phyloP scores from a whole-genome alignment of 352 stramenopile genomes.

The Phytopythium aichiense region DNA sequence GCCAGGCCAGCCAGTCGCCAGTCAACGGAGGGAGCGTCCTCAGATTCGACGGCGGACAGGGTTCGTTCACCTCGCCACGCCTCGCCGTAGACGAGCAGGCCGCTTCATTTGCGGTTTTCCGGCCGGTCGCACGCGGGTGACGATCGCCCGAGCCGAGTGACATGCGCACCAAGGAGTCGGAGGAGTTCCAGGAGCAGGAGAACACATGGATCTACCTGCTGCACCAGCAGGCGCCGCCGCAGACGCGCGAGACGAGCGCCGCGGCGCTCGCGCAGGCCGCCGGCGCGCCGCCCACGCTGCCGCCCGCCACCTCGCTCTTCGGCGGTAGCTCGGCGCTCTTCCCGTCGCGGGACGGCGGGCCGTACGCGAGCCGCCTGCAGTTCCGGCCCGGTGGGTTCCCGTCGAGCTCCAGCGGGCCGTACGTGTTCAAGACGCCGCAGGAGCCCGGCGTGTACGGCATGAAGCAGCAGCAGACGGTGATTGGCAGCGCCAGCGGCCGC shows the following conservation, averaged over 20 bases:
- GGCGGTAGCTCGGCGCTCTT: slow-evolving; percentile 1
- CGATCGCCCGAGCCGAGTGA: background rate
- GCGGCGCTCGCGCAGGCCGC: slow-evolving; percentile 9
- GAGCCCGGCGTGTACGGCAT: background rate
- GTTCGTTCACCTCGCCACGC: too few relatives aligned
- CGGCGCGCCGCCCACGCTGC: slow-evolving; percentile 10
- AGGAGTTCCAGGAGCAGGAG: slow-evolving; percentile 44
- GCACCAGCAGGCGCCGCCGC: slow-evolving; percentile 40
- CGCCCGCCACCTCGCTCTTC: slow-evolving; percentile 1
- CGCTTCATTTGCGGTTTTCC: background rate
- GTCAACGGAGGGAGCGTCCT: too few relatives aligned
- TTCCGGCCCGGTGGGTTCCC: slow-evolving; percentile 4
- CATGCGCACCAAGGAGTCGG: slow-evolving; percentile 49
- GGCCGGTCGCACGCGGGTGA: background rate
- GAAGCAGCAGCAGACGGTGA: slow-evolving; percentile 9
- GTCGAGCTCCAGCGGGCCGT: slow-evolving; percentile 13
- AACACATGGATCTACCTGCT: slow-evolving; percentile 54
- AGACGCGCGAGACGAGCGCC: slow-evolving; percentile 16
- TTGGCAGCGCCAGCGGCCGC: slow-evolving; percentile 3
- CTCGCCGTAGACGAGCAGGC: background rate
- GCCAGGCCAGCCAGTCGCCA: too few relatives aligned
- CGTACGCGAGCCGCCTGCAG: background rate
- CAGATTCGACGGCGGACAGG: too few relatives aligned
- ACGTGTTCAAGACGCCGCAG: slow-evolving; percentile 7
- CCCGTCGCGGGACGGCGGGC: background rate